Evolutionary conservation across 2,329 filamentous ascomycete genomes (phyloP).

Genomic region (Fonsecaea nubica): DNA sequence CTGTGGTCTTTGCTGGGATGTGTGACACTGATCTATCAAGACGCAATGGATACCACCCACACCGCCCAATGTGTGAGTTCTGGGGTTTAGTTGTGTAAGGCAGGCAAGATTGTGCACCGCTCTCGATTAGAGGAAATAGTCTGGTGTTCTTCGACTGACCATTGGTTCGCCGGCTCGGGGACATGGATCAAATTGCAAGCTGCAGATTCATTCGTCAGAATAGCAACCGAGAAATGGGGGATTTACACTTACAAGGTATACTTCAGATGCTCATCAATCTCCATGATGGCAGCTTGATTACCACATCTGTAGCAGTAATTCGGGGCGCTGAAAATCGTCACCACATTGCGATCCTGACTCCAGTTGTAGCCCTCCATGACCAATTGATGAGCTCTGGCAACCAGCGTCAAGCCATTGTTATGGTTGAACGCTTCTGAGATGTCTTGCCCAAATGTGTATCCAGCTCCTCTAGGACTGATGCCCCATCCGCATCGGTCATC

Average conservation of each 20-base stretch:
- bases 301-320: constrained; percentile 99
- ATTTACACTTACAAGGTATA: constrained; percentile 89
- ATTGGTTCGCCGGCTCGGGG: constrained; percentile 96
- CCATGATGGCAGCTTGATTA: constrained; percentile 99
- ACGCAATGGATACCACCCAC: neutral
- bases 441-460: constrained; percentile 95
- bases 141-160: constrained; percentile 95
- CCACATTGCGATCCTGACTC: constrained; percentile 97
- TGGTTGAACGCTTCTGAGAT: constrained; percentile 99
- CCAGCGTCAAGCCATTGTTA: constrained; percentile 95
- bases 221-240: constrained; percentile 36
- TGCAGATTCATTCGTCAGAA: constrained; percentile 49
- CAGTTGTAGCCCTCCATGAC: constrained; percentile 99
- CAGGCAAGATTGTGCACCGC: neutral
- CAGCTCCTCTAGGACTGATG: constrained; percentile 90
- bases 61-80: neutral
- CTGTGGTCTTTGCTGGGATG: neutral
- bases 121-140: constrained; percentile 84
- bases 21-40: neutral
- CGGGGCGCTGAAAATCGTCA: constrained; percentile 91
- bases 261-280: constrained; percentile 98
- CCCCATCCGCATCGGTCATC: constrained; percentile 97
- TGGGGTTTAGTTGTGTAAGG: neutral
- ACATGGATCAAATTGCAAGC: constrained; percentile 98
- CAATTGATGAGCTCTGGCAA: constrained; percentile 94